Evolutionary conservation across 352 stramenopile species (phyloP).

Genomic region (Globisporangium splendens): DNA sequence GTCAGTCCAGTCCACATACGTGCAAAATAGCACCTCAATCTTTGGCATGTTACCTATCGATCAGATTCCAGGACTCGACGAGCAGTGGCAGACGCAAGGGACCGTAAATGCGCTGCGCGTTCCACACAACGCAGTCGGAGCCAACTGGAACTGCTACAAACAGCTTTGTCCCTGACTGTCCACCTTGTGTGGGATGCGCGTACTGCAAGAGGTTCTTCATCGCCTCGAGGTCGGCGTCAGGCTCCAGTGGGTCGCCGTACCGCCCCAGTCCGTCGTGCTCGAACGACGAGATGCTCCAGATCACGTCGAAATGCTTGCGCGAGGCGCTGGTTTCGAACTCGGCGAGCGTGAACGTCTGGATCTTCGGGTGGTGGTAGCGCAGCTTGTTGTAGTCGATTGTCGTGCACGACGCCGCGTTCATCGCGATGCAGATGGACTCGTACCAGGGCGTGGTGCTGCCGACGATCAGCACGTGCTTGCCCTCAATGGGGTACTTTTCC

Average conservation of each 20-base stretch:
- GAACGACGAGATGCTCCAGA: slow-evolving; percentile 37
- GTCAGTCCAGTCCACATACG: neutral
- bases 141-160: slow-evolving; percentile 50
- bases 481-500: slow-evolving; percentile 21
- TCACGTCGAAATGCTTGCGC: slow-evolving; percentile 25
- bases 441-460: slow-evolving; percentile 38
- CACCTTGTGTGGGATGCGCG: slow-evolving; percentile 10
- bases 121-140: slow-evolving; percentile 48
- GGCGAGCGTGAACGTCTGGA: slow-evolving; percentile 29
- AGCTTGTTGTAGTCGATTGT: slow-evolving; percentile 35
- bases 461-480: slow-evolving; percentile 35
- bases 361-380: slow-evolving; percentile 27
- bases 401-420: slow-evolving; percentile 30
- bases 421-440: slow-evolving; percentile 31
- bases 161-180: slow-evolving; percentile 13
- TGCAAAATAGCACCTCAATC: no score
- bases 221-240: slow-evolving; percentile 46
- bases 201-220: slow-evolving; percentile 36
- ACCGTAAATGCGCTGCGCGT: slow-evolving; percentile 54
- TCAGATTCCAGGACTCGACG: slow-evolving; percentile 31
- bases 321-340: slow-evolving; percentile 22
- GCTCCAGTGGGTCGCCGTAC: slow-evolving; percentile 60
- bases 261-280: slow-evolving; percentile 73
- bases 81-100: slow-evolving; percentile 42
- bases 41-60: slow-evolving; percentile 19